Percentiles rank a stretch among this genome's conserved stretches.
These are phyloP conservation scores for Gaeumannomyces tritici DNA, from an alignment of 2,329 filamentous ascomycete genomes.

Conservation along the genomic window DNA sequence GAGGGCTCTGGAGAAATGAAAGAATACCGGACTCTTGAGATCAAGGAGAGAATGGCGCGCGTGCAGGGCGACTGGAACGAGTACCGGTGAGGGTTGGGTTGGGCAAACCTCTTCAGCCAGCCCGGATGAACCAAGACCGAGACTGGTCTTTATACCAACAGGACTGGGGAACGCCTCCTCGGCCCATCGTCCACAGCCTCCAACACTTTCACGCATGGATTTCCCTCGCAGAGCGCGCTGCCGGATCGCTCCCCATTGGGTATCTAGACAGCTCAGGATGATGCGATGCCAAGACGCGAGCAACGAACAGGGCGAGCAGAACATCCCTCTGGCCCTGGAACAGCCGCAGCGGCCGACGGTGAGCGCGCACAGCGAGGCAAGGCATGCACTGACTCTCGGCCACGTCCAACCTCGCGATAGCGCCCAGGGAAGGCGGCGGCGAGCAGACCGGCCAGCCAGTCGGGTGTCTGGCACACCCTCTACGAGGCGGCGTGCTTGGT, in stretches of 20 bases:
- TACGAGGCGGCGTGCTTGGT: neutral
- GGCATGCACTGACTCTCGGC: neutral
- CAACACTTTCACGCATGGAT: neutral
- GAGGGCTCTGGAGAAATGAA: neutral
- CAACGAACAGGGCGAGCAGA: neutral
- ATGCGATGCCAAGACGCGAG: neutral
- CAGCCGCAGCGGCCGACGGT: neutral
- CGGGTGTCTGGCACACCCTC: too few species aligned
- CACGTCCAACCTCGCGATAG: neutral
- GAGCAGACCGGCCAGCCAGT: too few species aligned
- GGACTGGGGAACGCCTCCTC: neutral
- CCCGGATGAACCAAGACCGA: too few species aligned
- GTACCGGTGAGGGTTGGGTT: neutral
- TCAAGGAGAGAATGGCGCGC: neutral
- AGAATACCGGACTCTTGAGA: neutral
- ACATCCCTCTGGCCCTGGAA: neutral
- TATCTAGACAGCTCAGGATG: neutral
- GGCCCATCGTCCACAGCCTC: too few species aligned
- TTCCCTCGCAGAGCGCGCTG: neutral
- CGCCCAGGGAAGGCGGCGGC: too few species aligned
- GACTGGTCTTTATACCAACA: neutral
- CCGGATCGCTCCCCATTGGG: neutral
- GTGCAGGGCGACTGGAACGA: neutral
- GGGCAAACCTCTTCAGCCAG: neutral
- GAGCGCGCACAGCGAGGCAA: neutral